Evolutionary conservation across 495 filamentous ascomycete genomes (phyloP).

Genomic region (Penicillium coprophilum): DNA sequence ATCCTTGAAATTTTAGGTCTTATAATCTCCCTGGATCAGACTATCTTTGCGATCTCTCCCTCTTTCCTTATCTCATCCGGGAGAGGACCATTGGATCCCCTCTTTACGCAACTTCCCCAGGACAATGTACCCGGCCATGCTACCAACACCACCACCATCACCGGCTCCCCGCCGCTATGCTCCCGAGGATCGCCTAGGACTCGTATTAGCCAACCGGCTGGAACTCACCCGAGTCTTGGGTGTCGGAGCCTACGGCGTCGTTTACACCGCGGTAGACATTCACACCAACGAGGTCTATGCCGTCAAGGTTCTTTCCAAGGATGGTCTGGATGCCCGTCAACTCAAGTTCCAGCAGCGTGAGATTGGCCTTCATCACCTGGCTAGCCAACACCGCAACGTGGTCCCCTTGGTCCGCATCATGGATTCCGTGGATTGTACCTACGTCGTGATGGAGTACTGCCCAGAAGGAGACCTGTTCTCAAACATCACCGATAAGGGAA

Average conservation of each 20-base stretch:
- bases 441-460: conserved; percentile 96
- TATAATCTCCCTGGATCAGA: conserved; percentile 10
- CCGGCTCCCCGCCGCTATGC: conserved; percentile 51
- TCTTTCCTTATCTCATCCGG: conserved; percentile 4
- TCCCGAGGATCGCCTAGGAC: conserved; percentile 85
- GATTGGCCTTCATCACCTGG: conserved; percentile 86
- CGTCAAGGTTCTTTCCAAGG: conserved; percentile 95
- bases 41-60: neutral
- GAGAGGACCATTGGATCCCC: conserved; percentile 19
- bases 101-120: conserved; percentile 15
- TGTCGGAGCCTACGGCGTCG: conserved; percentile 93
- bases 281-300: conserved; percentile 81
- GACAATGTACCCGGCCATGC: conserved; percentile 51
- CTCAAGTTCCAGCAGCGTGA: conserved; percentile 88
- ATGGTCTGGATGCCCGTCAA: conserved; percentile 83
- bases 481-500: conserved; percentile 92
- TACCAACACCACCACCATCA: conserved; percentile 62
- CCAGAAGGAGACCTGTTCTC: conserved; percentile 96
- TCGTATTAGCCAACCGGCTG: conserved; percentile 76
- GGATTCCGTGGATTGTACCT: conserved; percentile 89
- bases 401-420: conserved; percentile 94
- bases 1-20: conserved; percentile 13
- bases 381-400: conserved; percentile 86
- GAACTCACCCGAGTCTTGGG: conserved; percentile 84
- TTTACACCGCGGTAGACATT: conserved; percentile 90